A percentile compares a stretch with the other conserved stretches of the same genome.
Conservation (phyloP, 352 stramenopile species). For the Phytophthora pinifolia region DNA sequence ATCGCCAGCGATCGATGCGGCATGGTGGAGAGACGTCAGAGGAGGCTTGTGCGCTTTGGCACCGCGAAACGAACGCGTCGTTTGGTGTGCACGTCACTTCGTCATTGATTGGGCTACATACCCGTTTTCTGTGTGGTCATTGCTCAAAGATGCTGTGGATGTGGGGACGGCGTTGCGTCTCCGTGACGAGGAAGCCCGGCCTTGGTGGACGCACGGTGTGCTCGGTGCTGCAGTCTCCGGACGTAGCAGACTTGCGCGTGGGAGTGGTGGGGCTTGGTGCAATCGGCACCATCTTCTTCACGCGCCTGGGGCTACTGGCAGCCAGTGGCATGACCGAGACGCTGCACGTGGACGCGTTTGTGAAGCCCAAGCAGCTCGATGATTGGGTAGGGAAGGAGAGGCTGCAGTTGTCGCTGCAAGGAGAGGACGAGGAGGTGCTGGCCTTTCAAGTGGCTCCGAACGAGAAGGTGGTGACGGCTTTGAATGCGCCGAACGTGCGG, state of each 20-base stretch:
- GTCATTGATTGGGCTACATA: too few relatives aligned
- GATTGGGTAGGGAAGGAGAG: slow-evolving; percentile 15
- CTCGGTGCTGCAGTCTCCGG: neutral
- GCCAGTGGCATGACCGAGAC: neutral
- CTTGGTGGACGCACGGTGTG: slow-evolving; percentile 3
- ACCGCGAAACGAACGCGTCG: too few relatives aligned
- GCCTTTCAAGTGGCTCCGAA: slow-evolving; percentile 11
- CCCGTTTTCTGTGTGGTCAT: too few relatives aligned
- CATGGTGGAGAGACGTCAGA: slow-evolving; percentile 2
- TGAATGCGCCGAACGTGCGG: slow-evolving; percentile 5
- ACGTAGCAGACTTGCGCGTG: slow-evolving; percentile 32
- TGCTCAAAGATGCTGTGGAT: slow-evolving; percentile 7
- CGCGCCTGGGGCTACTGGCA: slow-evolving; percentile 39
- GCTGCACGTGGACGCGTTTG: slow-evolving; percentile 28
- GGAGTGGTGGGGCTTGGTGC: slow-evolving; percentile 69
- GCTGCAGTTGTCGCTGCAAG: slow-evolving; percentile 13
- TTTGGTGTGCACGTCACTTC: too few relatives aligned
- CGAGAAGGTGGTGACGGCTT: slow-evolving; percentile 12
- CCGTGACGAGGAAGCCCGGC: neutral
- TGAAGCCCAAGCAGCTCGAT: slow-evolving; percentile 28
- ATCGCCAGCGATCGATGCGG: slow-evolving; percentile 14
- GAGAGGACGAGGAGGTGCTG: neutral
- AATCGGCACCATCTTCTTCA: slow-evolving; percentile 78
- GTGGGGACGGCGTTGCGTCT: neutral
- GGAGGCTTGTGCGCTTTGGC: too few relatives aligned